These are phyloP conservation scores for Peronospora farinosa DNA, from an alignment of 352 stramenopile genomes.

Conservation along the genomic window DNA sequence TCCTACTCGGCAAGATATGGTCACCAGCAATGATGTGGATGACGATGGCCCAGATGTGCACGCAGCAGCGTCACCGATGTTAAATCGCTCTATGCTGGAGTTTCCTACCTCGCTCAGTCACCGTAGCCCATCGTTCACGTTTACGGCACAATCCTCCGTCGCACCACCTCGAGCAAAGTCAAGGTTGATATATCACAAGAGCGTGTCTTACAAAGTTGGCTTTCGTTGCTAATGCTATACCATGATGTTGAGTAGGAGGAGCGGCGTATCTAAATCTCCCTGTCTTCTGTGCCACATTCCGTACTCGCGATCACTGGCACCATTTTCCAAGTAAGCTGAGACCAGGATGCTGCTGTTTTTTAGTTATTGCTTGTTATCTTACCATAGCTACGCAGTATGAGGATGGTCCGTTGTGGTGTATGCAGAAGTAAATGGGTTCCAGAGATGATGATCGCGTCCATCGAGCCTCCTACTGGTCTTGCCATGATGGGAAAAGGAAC, in stretches of 20 bases:
- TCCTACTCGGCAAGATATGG: slow-evolving; percentile 27
- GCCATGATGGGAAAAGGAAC: slow-evolving; percentile 88
- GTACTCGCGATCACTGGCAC: slow-evolving; percentile 92
- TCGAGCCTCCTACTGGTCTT: slow-evolving; percentile 75
- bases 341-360: too few species aligned
- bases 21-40: slow-evolving; percentile 37
- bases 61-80: slow-evolving; percentile 30
- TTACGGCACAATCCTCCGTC: slow-evolving; percentile 20
- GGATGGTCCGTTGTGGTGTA: slow-evolving; percentile 93
- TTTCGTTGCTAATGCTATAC: slow-evolving; percentile 3
- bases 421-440: slow-evolving; percentile 98
- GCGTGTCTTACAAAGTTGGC: not conserved
- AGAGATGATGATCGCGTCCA: slow-evolving; percentile 90
- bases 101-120: slow-evolving; percentile 31
- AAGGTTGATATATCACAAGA: slow-evolving; percentile 21
- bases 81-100: slow-evolving; percentile 29
- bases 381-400: slow-evolving; percentile 69
- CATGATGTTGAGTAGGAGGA: slow-evolving; percentile 26
- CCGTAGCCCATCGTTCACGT: slow-evolving; percentile 44
- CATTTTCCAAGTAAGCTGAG: slow-evolving; percentile 88
- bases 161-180: slow-evolving; percentile 18
- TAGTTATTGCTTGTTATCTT: not conserved
- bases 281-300: slow-evolving; percentile 96
- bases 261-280: slow-evolving; percentile 49
- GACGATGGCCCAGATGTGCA: slow-evolving; percentile 32